Evolutionary conservation across 495 filamentous ascomycete species (phyloP).

Genomic region (Hypoxylon rickii): DNA sequence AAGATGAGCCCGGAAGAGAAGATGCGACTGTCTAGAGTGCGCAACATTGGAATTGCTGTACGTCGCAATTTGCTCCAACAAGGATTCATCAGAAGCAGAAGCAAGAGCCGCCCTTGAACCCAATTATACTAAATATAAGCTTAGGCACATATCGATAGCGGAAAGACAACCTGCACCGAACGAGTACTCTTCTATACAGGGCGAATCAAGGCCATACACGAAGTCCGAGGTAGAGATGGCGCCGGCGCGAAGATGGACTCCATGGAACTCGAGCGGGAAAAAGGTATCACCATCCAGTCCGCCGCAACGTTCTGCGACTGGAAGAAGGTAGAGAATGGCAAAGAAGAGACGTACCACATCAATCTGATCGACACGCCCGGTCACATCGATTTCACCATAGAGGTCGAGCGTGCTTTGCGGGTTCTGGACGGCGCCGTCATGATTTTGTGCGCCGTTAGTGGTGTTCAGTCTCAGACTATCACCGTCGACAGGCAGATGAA

Average conservation of each 20-base stretch:
- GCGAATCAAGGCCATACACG: constrained; percentile 94
- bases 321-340: constrained; percentile 75
- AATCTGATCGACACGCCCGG: constrained; percentile 99
- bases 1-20: constrained; percentile 78
- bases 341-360: constrained; percentile 91
- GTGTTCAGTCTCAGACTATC: constrained; percentile 97
- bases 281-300: constrained; percentile 98
- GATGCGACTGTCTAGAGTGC: constrained; percentile 73
- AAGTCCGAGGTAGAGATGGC: constrained; percentile 92
- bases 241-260: constrained; percentile 99
- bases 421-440: constrained; percentile 98
- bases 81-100: no score
- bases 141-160: constrained; percentile 97
- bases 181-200: constrained; percentile 99
- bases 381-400: constrained; percentile 99
- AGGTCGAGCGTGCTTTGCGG: constrained; percentile 94
- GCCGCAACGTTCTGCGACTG: constrained; percentile 98
- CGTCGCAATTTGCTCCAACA: constrained; percentile 28
- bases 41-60: constrained; percentile 99
- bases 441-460: constrained; percentile 97
- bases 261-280: constrained; percentile 97
- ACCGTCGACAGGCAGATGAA: constrained; percentile 99
- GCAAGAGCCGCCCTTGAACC: not conserved
- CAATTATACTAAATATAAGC: constrained; percentile 32
- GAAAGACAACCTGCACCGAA: constrained; percentile 97